A percentile compares a stretch with the other conserved stretches of the same genome.
Conservation (phyloP, 495 filamentous ascomycete genomes). For the Halenospora varia region DNA sequence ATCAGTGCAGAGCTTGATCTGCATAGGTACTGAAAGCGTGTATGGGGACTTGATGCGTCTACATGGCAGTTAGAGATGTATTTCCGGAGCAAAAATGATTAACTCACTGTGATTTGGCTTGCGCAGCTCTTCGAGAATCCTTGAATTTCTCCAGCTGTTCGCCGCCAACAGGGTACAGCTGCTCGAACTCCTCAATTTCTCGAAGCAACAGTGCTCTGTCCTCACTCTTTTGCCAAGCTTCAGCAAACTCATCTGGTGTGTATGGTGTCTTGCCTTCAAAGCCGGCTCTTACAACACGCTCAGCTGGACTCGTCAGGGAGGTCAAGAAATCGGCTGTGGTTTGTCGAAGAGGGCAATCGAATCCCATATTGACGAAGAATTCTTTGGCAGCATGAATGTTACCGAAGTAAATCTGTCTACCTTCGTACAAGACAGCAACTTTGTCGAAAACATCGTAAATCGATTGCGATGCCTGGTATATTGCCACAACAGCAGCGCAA, state of each 20-base stretch:
- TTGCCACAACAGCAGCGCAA: constrained; percentile 68
- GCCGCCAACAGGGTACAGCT: constrained; percentile 57
- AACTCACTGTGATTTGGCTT: constrained; percentile 18
- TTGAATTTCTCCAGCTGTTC: constrained; percentile 64
- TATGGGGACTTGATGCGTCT: constrained; percentile 64
- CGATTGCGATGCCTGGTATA: constrained; percentile 77
- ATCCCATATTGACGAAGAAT: constrained; percentile 73
- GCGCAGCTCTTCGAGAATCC: constrained; percentile 47
- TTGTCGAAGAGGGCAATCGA: constrained; percentile 65
- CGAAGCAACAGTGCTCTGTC: constrained; percentile 59
- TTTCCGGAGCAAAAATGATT: too few relatives aligned
- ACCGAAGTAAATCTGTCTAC: constrained; percentile 81
- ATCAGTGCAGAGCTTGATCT: constrained; percentile 68
- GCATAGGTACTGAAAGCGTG: constrained; percentile 68
- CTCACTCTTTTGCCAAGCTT: constrained; percentile 68
- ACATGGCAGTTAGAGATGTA: constrained; percentile 9
- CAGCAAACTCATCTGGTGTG: constrained; percentile 74
- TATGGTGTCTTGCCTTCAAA: constrained; percentile 63
- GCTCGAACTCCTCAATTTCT: constrained; percentile 70
- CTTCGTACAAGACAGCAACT: constrained; percentile 74
- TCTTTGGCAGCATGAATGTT: constrained; percentile 54
- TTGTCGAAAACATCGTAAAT: constrained; percentile 81
- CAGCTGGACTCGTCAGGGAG: constrained; percentile 67
- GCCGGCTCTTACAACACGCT: constrained; percentile 59
- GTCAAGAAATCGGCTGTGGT: constrained; percentile 81